Conservation (phyloP, 2,329 filamentous ascomycete genomes). For the Xylariaceae sp. region DNA sequence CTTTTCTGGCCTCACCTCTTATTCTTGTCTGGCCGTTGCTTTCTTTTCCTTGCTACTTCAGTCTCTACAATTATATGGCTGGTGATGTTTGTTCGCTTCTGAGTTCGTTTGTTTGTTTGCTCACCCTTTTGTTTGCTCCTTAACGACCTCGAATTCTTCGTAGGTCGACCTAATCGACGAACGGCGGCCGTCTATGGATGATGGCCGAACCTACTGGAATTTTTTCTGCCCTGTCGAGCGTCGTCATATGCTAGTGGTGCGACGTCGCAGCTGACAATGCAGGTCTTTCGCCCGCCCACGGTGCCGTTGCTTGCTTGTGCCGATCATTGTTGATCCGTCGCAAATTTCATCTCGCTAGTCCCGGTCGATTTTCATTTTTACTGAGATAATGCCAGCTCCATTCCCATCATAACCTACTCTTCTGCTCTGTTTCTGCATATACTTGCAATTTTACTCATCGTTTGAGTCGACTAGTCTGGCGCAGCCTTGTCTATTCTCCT, state of each 20-base stretch:
- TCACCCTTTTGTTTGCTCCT: background rate
- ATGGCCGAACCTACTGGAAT: too few relatives aligned
- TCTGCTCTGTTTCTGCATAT: background rate
- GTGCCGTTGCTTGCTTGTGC: conserved; percentile 20
- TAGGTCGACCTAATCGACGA: background rate
- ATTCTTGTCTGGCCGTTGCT: background rate
- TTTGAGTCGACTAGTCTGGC: too few relatives aligned
- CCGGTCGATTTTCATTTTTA: conserved; percentile 25
- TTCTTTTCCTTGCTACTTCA: background rate
- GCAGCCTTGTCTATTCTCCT: too few relatives aligned
- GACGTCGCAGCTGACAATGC: conserved; percentile 19
- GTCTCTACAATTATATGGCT: background rate
- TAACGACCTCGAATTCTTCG: background rate
- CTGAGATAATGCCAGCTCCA: conserved; percentile 12
- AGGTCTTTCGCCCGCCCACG: conserved; percentile 11
- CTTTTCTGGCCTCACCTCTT: conserved; percentile 15
- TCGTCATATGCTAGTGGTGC: conserved; percentile 5
- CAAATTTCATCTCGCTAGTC: conserved; percentile 33
- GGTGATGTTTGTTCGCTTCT: background rate
- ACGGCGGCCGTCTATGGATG: too few relatives aligned
- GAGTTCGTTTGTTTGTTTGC: background rate
- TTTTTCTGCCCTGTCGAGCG: background rate
- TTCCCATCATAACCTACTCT: conserved; percentile 1
- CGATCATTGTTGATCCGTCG: conserved; percentile 28
- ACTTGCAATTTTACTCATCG: too few relatives aligned